Base-by-base conservation (phyloP, 1,139 yeast species). In the Suhomyces yuchorum region DNA sequence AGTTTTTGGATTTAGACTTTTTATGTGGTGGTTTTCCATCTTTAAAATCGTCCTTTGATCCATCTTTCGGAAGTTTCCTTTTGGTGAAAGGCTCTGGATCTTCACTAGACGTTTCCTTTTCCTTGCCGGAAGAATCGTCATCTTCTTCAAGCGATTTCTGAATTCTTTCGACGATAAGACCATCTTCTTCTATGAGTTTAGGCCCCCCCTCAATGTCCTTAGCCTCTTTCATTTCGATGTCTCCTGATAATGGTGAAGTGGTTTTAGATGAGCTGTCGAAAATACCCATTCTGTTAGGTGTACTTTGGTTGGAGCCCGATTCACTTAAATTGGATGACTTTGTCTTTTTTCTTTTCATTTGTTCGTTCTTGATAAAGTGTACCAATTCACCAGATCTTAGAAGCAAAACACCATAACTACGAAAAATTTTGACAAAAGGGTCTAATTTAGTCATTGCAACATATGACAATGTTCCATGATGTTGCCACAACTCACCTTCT, bases 381-480 rank as follows among this genome's bases (percentile, higher is more conserved):
- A 71, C 56, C 54, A 75, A 66, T 45, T 66, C 73, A 8, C 78
- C 80, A 5, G 69, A 59, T 46, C 62, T 60, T 48, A 74, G 65
- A 9, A 75, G 57, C 22, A 65, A 59, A 6, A 72, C 60, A 2
- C 73, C 70, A 56, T 67, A 75, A 41, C 67, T 66, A 34, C 80
- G 61, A 37, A 75, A 60, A 37, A 73, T 63, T 44, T 70, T 69
- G 33, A 73, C 66, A 51, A 70, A 75, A 6, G 75, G 71, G 52
- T 75, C 80, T 49, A 72, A 63, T 50, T 75, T 75, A 4, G 76
- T 69, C 37, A 75, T 57, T 1, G 79, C 80, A 39, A 73, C 65
- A 48, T 72, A 75, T 2, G 78, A 70, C 23, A 75, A 53, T n/a
- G 67, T 61, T 1, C 80, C 80, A 46, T 73, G 77, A 39, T 66